phyloP scores from a whole-genome alignment of 345 rosid genomes.

The Lepidium africanum region DNA sequence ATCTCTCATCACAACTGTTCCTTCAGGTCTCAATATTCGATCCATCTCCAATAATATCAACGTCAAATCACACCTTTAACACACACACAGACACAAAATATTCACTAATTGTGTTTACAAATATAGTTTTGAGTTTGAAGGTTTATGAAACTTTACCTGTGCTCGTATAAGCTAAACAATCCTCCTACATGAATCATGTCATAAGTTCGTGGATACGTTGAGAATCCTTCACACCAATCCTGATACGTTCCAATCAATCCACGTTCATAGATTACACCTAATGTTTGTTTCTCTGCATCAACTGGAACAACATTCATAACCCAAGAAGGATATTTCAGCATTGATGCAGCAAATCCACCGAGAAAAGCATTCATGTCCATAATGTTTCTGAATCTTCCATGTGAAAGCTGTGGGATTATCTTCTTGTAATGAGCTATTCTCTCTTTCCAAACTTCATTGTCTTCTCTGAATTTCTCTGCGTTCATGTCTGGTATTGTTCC shows the following conservation, averaged over 20 bases:
- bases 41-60: conserved; percentile 94
- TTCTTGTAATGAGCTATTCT: conserved; percentile 60
- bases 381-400: conserved; percentile 76
- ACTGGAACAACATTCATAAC: conserved; percentile 89
- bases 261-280: conserved; percentile 74
- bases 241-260: conserved; percentile 86
- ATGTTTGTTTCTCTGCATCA: conserved; percentile 60
- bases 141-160: conserved; percentile 36
- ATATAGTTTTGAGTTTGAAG: neutral
- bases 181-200: conserved; percentile 88
- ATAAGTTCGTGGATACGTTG: conserved; percentile 95
- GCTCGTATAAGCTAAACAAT: conserved; percentile 70
- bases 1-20: conserved; percentile 87
- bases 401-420: conserved; percentile 41
- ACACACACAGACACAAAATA: neutral
- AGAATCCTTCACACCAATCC: conserved; percentile 97
- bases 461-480: conserved; percentile 56
- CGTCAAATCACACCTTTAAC: conserved; percentile 64
- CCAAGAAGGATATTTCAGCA: conserved; percentile 74
- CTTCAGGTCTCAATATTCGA: conserved; percentile 90
- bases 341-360: conserved; percentile 82
- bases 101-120: neutral
- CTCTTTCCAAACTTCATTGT: conserved; percentile 74
- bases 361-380: conserved; percentile 96
- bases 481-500: conserved; percentile 64